Base-by-base conservation (phyloP, 305 asterid species). In the Stenogyne calaminthoides region DNA sequence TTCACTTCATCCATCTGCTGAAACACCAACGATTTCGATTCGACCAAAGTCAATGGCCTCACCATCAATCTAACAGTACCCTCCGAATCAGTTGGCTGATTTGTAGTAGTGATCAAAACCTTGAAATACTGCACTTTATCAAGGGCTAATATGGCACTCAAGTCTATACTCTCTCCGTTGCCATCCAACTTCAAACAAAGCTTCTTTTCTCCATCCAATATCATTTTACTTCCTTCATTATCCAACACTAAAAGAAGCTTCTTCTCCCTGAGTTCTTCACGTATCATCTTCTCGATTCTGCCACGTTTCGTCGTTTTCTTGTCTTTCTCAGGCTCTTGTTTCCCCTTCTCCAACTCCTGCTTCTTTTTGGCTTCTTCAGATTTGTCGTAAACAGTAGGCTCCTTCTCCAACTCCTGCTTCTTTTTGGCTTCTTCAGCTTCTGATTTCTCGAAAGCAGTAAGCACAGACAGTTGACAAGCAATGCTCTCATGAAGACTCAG, bases 191-290 rank as follows among this genome's bases (percentile, higher is more conserved):
- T 44, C 42, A 72, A 62, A 19, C 1, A 1, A 16, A 60, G 4
- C 75, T 4, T 0, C 14, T 36, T 36, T 63, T 60, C 47, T 5
- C 22, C 61, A 1, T 67, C 5, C 16, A 51, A 47, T 4, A 6
- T 3, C 77, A n/a, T 19, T 52, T 20, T 20, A 29, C 59, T 70
- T 18, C 44, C 81, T 36, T 67, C 70, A 20, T 42, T 55, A 66
- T 80, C 89, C 27, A 64, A 39, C 37, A 82, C 42, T 44, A 82
- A 51, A 47, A 85, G 87, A 58, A 85, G 9, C 63, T 6, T 20
- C 19, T 67, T 22, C 6, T 64, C 5, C 46, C 5, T 22, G 1
- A 15, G 16, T 15, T 39, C 10, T 11, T 54, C 67, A 6, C 0
- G 44, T 25, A 36, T 65, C 65, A 3, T 15, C 20, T 1, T 1